These are phyloP conservation scores for Eimeria sp. DNA, from an alignment of 169 alveolate species.

Conservation along the genomic window DNA sequence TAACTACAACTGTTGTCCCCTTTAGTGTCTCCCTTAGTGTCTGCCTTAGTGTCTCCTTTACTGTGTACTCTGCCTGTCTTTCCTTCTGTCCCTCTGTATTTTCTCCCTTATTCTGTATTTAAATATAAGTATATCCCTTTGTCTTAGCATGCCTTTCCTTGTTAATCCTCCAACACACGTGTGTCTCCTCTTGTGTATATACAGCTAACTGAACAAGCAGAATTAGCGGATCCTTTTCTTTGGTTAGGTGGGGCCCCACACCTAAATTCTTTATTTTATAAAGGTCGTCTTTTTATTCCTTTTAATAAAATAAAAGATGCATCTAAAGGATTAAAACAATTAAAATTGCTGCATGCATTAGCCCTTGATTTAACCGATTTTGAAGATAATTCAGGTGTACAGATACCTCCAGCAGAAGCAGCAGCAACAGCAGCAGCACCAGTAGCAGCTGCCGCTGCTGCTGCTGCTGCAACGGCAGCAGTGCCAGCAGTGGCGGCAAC, in stretches of 20 bases:
- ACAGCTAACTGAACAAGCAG: constrained; percentile 24
- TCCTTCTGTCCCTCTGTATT: not conserved
- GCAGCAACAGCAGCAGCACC: not conserved
- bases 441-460: not conserved
- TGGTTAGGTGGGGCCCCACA: not conserved
- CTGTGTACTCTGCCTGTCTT: not conserved
- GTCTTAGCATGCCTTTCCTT: not conserved
- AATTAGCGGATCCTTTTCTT: not conserved
- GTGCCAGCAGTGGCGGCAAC: no score
- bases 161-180: not conserved
- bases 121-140: no score
- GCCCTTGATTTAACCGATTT: not conserved
- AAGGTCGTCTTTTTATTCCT: not conserved
- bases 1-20: not conserved
- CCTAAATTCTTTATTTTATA: not conserved
- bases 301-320: not conserved
- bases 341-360: not conserved
- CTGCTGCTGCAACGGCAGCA: not conserved
- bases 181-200: not conserved
- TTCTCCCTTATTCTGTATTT: no score
- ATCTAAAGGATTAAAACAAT: not conserved
- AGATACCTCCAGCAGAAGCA: not conserved
- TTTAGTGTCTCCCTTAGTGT: not conserved
- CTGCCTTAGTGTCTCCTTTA: not conserved
- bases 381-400: not conserved